phyloP scores from a whole-genome alignment of 1,284 basidiomycete species.

The Xanthoconium separans region DNA sequence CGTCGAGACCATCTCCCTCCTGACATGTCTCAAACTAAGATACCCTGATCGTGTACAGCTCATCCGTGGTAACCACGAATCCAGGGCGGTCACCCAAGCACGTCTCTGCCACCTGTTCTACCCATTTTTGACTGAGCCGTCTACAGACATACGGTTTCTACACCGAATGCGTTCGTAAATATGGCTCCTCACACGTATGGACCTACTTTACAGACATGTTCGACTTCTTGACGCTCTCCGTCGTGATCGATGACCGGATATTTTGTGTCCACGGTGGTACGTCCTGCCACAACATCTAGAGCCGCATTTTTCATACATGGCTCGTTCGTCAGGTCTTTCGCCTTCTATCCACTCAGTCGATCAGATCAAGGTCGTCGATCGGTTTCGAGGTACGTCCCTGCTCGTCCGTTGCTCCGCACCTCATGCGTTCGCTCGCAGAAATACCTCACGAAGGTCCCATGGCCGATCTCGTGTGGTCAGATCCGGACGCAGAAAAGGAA shows the following conservation, averaged over 20 bases:
- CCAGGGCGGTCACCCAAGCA: constrained; percentile 96
- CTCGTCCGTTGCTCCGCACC: constrained; percentile 21
- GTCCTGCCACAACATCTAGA: constrained; percentile 5
- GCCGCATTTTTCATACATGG: constrained; percentile 1
- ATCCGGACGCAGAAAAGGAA: constrained; percentile 98
- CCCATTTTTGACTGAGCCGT: constrained; percentile 20
- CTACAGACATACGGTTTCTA: constrained; percentile 97
- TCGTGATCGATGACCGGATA: constrained; percentile 98
- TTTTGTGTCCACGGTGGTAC: constrained; percentile 98
- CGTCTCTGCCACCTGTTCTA: constrained; percentile 20
- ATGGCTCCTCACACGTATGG: constrained; percentile 96
- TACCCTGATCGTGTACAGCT: constrained; percentile 98
- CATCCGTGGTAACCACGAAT: constrained; percentile 98
- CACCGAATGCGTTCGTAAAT: constrained; percentile 97
- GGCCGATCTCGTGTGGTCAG: constrained; percentile 99
- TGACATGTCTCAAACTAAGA: constrained; percentile 95
- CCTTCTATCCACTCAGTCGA: constrained; percentile 99
- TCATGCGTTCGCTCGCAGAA: constrained; percentile 52
- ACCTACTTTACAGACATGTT: constrained; percentile 99
- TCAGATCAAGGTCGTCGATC: constrained; percentile 98
- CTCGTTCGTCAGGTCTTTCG: constrained; percentile 67
- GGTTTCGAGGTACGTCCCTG: constrained; percentile 73
- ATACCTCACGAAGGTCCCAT: constrained; percentile 99
- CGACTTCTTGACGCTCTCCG: constrained; percentile 95
- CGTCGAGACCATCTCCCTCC: constrained; percentile 96